phyloP scores from a whole-genome alignment of 352 stramenopile species.

The Aphanomyces invadans region DNA sequence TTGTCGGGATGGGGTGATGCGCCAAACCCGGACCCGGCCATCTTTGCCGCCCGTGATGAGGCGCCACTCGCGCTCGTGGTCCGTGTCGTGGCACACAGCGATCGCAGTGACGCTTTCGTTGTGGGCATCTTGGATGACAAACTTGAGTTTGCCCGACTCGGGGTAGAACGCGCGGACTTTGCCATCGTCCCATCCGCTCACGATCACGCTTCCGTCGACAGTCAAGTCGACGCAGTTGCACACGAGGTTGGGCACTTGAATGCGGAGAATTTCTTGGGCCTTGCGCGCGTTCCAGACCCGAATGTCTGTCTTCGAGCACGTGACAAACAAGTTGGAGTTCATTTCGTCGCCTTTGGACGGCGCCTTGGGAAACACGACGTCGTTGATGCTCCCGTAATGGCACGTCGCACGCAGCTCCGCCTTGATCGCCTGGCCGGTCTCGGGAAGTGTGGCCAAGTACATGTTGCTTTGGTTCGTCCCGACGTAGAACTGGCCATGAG shows the following conservation, averaged over 20 bases:
- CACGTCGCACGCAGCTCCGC: constrained; percentile 83
- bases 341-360: constrained; percentile 42
- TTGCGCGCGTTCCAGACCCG: constrained; percentile 92
- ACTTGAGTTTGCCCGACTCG: constrained; percentile 94
- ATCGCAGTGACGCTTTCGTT: constrained; percentile 92
- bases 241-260: constrained; percentile 96
- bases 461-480: constrained; percentile 93
- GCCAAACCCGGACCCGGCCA: constrained; percentile 91
- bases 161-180: constrained; percentile 96
- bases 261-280: constrained; percentile 91
- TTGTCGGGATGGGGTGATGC: constrained; percentile 86
- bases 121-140: constrained; percentile 95
- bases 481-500: constrained; percentile 79
- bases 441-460: constrained; percentile 71
- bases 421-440: constrained; percentile 34
- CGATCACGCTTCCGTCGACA: constrained; percentile 78
- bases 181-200: constrained; percentile 94
- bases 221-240: constrained; percentile 92
- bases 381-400: constrained; percentile 88
- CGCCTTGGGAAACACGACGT: constrained; percentile 88
- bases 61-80: constrained; percentile 65
- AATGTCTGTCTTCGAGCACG: constrained; percentile 91
- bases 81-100: constrained; percentile 74
- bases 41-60: constrained; percentile 92
- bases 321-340: constrained; percentile 93